phyloP scores from a whole-genome alignment of 2,329 filamentous ascomycete species.

The Colletotrichum euphorbiae region DNA sequence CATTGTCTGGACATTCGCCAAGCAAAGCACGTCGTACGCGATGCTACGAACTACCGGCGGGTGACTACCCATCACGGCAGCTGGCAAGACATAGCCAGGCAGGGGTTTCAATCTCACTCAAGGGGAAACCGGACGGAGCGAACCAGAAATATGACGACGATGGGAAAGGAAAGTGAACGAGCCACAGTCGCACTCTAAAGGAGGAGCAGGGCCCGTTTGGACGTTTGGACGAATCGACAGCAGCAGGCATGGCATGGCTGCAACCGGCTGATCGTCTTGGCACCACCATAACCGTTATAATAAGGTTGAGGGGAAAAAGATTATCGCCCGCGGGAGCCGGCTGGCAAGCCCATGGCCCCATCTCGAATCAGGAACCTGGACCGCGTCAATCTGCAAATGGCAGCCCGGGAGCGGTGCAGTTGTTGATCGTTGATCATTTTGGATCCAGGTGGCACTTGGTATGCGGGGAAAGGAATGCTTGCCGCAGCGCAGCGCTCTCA shows the following conservation, averaged over 20 bases:
- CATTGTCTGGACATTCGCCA: constrained; percentile 13
- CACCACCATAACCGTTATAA: constrained; percentile 21
- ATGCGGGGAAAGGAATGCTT: constrained; percentile 18
- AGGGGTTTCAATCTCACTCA: constrained; percentile 5
- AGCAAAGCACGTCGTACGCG: constrained; percentile 33
- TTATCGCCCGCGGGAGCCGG: constrained; percentile 6
- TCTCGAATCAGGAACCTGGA: constrained; percentile 4
- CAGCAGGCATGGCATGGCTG: not conserved
- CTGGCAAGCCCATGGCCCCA: not conserved
- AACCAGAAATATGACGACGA: constrained; percentile 13
- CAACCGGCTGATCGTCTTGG: constrained; percentile 28
- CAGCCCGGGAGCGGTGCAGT: not conserved
- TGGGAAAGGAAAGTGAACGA: not conserved
- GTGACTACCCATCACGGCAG: constrained; percentile 37
- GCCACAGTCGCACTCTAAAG: constrained; percentile 5
- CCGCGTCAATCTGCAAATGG: constrained; percentile 17
- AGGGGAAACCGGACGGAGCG: constrained; percentile 13
- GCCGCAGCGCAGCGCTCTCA: not conserved
- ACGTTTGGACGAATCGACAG: constrained; percentile 11
- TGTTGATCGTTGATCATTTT: constrained; percentile 5
- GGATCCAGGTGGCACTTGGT: constrained; percentile 3
- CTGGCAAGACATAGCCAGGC: constrained; percentile 27
- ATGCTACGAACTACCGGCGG: constrained; percentile 39
- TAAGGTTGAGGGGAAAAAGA: constrained; percentile 23
- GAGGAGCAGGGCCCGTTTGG: constrained; percentile 5